These are phyloP conservation scores for Wickerhamomyces alni DNA, from an alignment of 805 yeast genomes.

Conservation along the genomic window DNA sequence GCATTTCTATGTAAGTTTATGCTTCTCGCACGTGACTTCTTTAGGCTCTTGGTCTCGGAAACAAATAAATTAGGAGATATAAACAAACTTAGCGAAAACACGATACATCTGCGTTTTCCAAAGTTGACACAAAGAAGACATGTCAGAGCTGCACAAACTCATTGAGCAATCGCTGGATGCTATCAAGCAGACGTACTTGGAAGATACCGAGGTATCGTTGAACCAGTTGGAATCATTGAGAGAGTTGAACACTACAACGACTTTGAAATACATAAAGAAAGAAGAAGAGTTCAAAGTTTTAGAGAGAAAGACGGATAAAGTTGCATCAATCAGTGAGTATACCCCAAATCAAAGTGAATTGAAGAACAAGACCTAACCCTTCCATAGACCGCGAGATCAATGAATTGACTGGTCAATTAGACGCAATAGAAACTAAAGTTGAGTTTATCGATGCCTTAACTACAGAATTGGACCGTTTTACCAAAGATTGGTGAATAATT, in stretches of 20 bases:
- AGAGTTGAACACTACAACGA: slow-evolving; percentile 52
- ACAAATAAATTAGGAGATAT: too few relatives aligned
- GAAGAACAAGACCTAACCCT: too few relatives aligned
- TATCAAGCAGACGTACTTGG: slow-evolving; percentile 27
- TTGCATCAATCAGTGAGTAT: slow-evolving; percentile 16
- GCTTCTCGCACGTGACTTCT: too few relatives aligned
- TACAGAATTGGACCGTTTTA: slow-evolving; percentile 14
- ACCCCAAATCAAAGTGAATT: too few relatives aligned
- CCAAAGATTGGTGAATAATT: slow-evolving; percentile 3
- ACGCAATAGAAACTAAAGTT: slow-evolving; percentile 10
- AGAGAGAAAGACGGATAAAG: slow-evolving; percentile 12
- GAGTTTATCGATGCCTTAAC: slow-evolving; percentile 14
- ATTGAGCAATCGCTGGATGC: slow-evolving; percentile 25
- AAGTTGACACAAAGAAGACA: too few relatives aligned
- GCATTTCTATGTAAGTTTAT: too few relatives aligned
- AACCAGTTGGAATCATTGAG: slow-evolving; percentile 43
- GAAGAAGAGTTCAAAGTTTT: slow-evolving; percentile 35
- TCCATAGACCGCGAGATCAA: slow-evolving; percentile 24
- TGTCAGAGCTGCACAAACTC: slow-evolving; percentile 10
- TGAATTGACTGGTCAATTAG: slow-evolving; percentile 6
- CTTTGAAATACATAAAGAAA: slow-evolving; percentile 42
- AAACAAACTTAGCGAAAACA: too few relatives aligned
- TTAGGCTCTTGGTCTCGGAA: too few relatives aligned
- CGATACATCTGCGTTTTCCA: too few relatives aligned
- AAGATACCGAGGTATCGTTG: slow-evolving; percentile 32